Conservation (phyloP, 2,329 filamentous ascomycete species). For the Fusarium subglutinans region DNA sequence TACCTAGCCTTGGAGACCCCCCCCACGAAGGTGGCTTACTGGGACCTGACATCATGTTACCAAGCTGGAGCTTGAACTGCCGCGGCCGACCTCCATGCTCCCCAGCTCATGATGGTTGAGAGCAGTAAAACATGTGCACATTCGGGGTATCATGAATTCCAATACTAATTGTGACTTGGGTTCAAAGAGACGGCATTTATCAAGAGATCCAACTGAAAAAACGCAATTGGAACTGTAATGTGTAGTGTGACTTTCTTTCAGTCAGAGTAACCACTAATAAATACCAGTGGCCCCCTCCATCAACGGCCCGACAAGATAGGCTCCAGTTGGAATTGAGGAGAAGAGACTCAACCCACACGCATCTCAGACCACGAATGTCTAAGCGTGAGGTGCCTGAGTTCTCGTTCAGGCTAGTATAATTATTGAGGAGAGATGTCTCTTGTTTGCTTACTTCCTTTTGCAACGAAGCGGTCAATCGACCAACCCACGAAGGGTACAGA, state of each 20-base stretch:
- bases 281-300: slow-evolving; percentile 15
- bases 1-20: slow-evolving; percentile 24
- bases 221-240: not conserved
- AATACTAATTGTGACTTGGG: not conserved
- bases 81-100: slow-evolving; percentile 18
- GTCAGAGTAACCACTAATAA: slow-evolving; percentile 9
- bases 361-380: slow-evolving; percentile 15
- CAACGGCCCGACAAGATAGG: slow-evolving; percentile 31
- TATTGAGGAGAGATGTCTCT: not conserved
- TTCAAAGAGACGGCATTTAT: not conserved
- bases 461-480: slow-evolving; percentile 30
- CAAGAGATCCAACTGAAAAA: not conserved
- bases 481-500: not conserved
- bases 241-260: slow-evolving; percentile 18
- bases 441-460: slow-evolving; percentile 13
- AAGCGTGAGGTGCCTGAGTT: slow-evolving; percentile 5
- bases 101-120: slow-evolving; percentile 8
- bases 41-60: slow-evolving; percentile 44
- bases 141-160: slow-evolving; percentile 26
- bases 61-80: slow-evolving; percentile 23
- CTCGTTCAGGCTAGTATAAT: slow-evolving; percentile 3
- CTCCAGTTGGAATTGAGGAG: slow-evolving; percentile 18
- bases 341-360: slow-evolving; percentile 15
- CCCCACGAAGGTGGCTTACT: slow-evolving; percentile 37
- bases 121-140: slow-evolving; percentile 7